Evolutionary conservation across 495 filamentous ascomycete species (phyloP).

Genomic region (Oleoguttula mirabilis): DNA sequence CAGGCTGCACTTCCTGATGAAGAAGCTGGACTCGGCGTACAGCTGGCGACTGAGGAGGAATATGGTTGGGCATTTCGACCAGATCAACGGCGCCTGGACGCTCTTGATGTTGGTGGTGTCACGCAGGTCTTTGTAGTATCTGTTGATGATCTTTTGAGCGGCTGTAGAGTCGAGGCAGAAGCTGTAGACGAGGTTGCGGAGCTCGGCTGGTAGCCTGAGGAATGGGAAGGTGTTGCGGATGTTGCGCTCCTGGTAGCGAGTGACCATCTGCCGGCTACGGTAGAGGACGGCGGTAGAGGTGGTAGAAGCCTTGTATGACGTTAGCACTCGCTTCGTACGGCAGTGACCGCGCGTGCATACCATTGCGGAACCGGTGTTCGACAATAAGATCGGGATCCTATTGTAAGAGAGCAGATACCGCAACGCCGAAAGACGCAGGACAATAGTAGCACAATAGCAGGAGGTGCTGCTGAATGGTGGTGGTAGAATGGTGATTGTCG

Average conservation of each 20-base stretch:
- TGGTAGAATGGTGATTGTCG: not conserved
- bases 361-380: not conserved
- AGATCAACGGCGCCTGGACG: slow-evolving; percentile 4
- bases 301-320: not conserved
- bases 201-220: slow-evolving; percentile 17
- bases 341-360: not conserved
- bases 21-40: slow-evolving; percentile 7
- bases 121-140: slow-evolving; percentile 9
- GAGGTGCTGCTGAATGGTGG: not conserved
- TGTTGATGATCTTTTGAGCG: slow-evolving; percentile 4
- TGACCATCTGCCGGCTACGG: not conserved
- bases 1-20: slow-evolving; percentile 1
- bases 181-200: slow-evolving; percentile 20
- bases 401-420: no score
- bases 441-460: no score
- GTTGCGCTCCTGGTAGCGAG: slow-evolving; percentile 5
- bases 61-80: slow-evolving; percentile 21
- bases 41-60: slow-evolving; percentile 21
- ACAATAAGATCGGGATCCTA: slow-evolving; percentile 15
- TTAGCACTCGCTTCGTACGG: no score
- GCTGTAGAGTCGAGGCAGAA: slow-evolving; percentile 4
- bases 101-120: slow-evolving; percentile 2
- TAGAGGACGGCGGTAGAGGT: not conserved
- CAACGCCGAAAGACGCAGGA: no score
- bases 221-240: slow-evolving; percentile 15